Base-by-base conservation (phyloP, 2,329 filamentous ascomycete genomes). In the Penicillium occitanis region DNA sequence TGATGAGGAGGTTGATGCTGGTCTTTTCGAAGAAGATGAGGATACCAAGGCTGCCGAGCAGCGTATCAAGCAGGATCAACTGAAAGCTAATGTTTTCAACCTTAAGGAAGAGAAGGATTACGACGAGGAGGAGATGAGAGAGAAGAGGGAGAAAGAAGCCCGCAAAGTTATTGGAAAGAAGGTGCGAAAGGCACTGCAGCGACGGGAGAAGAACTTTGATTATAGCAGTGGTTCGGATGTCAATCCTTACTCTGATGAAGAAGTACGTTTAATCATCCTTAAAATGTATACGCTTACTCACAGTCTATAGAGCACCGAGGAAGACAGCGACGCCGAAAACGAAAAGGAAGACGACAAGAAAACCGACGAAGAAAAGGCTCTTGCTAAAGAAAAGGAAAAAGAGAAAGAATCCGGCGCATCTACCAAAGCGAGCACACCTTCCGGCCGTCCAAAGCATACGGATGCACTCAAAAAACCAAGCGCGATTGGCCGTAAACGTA, bases 71-170 rank as follows among this genome's bases (percentile, higher is more conserved):
- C 87, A 89, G 66, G 90, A 93, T 73, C 93, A 96, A 76, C 83
- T 96, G n/a, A 88, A 88, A 62, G 94, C 94, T 8, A 96, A 96
- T 73, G 82, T 95, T 1, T 97, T 96, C 71, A 90, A 96, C 73
- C 81, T 87, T 53, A 87, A 90, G 74, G 86, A 93, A 4, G 90
- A 93, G 72, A 87, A 89, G 70, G 89, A 86, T 61, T 82, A 85
- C 61, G 85, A 95, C 68, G 84, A 92, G 69, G 86, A 91, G 69
- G 88, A 91, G 72, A 80, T 89, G 71, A 81, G 86, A 71, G 86
- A 88, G 73, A 81, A 82, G 70, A 79, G 79, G 64, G 90, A 91
- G 70, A 89, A 90, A 70, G 85, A 91, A 66, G 84, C 87, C 67
- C 83, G 87, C 68, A 91, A 88, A 76, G 86, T 88, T 69, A 85